Evolutionary conservation across 345 rosid species (phyloP).

Genomic region (Zanthoxylum bungeanum): DNA sequence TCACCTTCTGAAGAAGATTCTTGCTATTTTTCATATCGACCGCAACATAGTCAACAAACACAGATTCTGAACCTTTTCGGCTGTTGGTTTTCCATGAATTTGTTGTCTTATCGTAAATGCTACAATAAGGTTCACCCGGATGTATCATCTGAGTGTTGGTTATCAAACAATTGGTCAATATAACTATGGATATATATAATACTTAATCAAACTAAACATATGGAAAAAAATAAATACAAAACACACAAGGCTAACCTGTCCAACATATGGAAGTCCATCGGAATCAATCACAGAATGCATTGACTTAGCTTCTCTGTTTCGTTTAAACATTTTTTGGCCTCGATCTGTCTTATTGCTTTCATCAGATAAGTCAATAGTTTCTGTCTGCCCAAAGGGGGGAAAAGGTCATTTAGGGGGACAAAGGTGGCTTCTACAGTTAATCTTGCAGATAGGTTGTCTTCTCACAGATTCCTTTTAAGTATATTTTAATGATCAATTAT

Average conservation of each 20-base stretch:
- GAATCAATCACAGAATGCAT: slow-evolving; percentile 58
- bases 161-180: slow-evolving; percentile 4
- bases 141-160: slow-evolving; percentile 51
- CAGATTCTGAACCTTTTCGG: slow-evolving; percentile 76
- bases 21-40: slow-evolving; percentile 69
- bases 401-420: neutral
- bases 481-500: neutral
- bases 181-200: neutral
- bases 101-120: slow-evolving; percentile 53
- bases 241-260: slow-evolving; percentile 57
- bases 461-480: neutral
- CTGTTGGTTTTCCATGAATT: slow-evolving; percentile 29
- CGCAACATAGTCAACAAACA: slow-evolving; percentile 72
- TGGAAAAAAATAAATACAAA: neutral
- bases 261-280: slow-evolving; percentile 93
- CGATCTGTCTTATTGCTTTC: slow-evolving; percentile 43
- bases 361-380: slow-evolving; percentile 74
- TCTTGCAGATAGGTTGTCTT: neutral
- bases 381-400: slow-evolving; percentile 51
- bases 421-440: neutral
- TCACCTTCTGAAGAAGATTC: slow-evolving; percentile 70
- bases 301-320: slow-evolving; percentile 50
- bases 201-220: neutral
- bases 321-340: slow-evolving; percentile 48
- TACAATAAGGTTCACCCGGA: slow-evolving; percentile 71